Evolutionary conservation across 139 green algal genomes (phyloP).

Genomic region (Ostreobium quekettii): DNA sequence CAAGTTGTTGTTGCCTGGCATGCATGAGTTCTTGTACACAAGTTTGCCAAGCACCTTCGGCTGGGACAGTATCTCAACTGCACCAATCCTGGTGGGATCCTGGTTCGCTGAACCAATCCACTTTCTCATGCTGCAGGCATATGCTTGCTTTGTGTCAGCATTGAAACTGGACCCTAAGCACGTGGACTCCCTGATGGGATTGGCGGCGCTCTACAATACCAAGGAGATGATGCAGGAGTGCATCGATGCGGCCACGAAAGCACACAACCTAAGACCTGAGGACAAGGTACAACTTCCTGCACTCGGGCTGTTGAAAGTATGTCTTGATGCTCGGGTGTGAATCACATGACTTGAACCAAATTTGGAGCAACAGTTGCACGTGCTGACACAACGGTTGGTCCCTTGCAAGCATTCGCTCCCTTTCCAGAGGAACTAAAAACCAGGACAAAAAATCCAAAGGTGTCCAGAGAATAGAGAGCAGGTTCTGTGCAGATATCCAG

Average conservation of each 20-base stretch:
- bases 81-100: background rate
- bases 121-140: slow-evolving; percentile 39
- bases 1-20: background rate
- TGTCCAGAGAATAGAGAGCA: too few relatives aligned
- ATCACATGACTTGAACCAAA: background rate
- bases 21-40: slow-evolving; percentile 14
- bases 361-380: background rate
- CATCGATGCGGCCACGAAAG: slow-evolving; percentile 26
- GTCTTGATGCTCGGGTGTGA: background rate
- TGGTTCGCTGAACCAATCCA: background rate
- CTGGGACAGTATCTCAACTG: background rate
- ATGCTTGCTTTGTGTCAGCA: slow-evolving; percentile 49
- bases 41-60: background rate
- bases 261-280: slow-evolving; percentile 19
- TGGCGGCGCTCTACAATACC: slow-evolving; percentile 53
- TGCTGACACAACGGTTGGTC: background rate
- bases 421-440: background rate
- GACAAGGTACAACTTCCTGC: slow-evolving; percentile 10
- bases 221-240: slow-evolving; percentile 51
- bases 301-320: background rate
- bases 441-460: background rate
- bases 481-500: too few relatives aligned
- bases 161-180: slow-evolving; percentile 35
- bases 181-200: slow-evolving; percentile 36
- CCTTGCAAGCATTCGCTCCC: background rate